Evolutionary conservation across 352 stramenopile species (phyloP), one percentile per base, ranked within the genome.

Genomic region (Phytophthora litchii): DNA sequence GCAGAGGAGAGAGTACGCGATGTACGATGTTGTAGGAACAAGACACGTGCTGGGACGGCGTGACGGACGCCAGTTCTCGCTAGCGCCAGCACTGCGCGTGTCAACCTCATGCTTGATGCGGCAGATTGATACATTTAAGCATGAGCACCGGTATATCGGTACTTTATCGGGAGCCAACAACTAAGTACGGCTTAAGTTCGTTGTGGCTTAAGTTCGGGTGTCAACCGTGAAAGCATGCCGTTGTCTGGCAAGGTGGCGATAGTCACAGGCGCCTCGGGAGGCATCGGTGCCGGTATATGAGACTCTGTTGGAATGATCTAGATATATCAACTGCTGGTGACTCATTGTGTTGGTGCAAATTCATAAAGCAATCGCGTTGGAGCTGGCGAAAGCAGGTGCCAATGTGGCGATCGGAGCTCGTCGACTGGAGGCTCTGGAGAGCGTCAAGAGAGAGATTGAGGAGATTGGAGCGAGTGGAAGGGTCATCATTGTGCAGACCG

Each of bases 241-340:
- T 54, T 97, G 47, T 55, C 52, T 12, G 70, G 72, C 20, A 96
- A 97, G 64, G 83, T 97, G 45, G 89, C 76, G 1, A 67, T 97
- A 35, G 79, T 97, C 32, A 95, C 89, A n/a, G 91, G 91, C 36
- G 92, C 90, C 9, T 95, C 89, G 0, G 89, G 77, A 19, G 92
- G 92, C 19, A 97, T 97, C 45, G 91, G 91, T 23, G 72, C 75
- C n/a, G 70, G 68, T 77, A 34, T 7, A 27, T 41, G 23, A 17
- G 5, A 13, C 4, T 19, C 3, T 51, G 8, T 23, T 46, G 13
- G 11, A 29, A 10, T 37, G 38, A 16, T 41, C 7, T 25, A 23
- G 12, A 32, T 31, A n/a, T 32, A n/a, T 27, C 3, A 5, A 5
- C 5, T 5, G 23, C 23, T 27, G 23, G 23, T 27, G 23, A 27